Base-by-base conservation (phyloP, 192 early-diverging fungal genomes). In the Ramicandelaber brevisporus region DNA sequence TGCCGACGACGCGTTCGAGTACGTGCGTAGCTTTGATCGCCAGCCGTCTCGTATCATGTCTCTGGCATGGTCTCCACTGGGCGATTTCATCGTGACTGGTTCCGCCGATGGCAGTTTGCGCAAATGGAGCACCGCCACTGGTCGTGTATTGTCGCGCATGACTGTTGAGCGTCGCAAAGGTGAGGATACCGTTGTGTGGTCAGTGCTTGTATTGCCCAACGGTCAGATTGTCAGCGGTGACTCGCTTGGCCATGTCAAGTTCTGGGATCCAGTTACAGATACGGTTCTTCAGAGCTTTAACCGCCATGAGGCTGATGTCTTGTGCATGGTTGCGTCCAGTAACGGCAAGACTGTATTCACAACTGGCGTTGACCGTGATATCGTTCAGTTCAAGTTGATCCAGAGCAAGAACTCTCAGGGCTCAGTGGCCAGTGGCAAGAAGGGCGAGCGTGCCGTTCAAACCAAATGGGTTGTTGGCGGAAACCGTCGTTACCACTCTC, bases 161-260 rank as follows among this genome's bases (percentile, higher is more conserved):
- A 85, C 79, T 21, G 61, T 87, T 14, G 73, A 75, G 22, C 70
- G 59, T 16, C 50, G 60, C 16, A 48, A 53, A 17, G 55, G 55
- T 16, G 70, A 83, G 33, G 59, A 71, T 17, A 93, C 87, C n/a
- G 41, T 90, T 30, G 77, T 97, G 4, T 92, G 87, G 87, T 56
- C 75, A 6, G 55, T 96, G 5, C 52, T 44, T 1, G 59, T 65
- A 10, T 38, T 86, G 24, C 34, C 40, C 40, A 55, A 68, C 41
- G 68, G 72, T 19, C 78, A 77, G 4, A 59, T 92, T 36, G 71
- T 96, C 4, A 65, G 66, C 29, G 90, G 84, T 14, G 86, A 89
- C 52, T 89, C 90, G 4, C 51, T 82, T 5, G 90, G 90, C 20
- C 61, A 73, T 24, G 76, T 97, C 12, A 59, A 66, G 37, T 89